Percentiles rank a stretch among this genome's conserved stretches.
Evolutionary conservation across 2,329 filamentous ascomycete genomes (phyloP).

Genomic region (Aspergillus melleus): DNA sequence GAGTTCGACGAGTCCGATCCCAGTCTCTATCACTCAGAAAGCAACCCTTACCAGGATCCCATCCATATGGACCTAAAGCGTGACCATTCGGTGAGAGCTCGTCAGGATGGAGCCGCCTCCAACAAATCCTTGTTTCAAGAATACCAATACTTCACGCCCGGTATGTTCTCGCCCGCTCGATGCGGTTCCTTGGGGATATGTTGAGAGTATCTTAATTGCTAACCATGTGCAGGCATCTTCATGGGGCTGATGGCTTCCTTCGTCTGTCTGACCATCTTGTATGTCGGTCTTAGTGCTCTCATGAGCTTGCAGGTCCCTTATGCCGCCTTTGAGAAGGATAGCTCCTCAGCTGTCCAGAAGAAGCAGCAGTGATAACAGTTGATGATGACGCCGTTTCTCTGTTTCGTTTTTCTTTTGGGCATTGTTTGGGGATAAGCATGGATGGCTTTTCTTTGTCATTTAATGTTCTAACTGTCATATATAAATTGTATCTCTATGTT

Average conservation of each 20-base stretch:
- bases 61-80: conserved; percentile 76
- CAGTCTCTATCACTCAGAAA: conserved; percentile 62
- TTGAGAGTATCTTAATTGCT: not conserved
- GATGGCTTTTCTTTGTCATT: not conserved
- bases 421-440: not conserved
- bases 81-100: conserved; percentile 43
- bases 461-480: not conserved
- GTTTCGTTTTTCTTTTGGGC: conserved; percentile 5
- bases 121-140: conserved; percentile 68
- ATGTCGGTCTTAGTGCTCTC: conserved; percentile 74
- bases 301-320: conserved; percentile 85
- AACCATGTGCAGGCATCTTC: conserved; percentile 68
- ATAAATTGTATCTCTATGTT: not conserved
- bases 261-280: conserved; percentile 73
- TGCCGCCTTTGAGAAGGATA: conserved; percentile 94
- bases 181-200: not conserved
- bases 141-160: conserved; percentile 91
- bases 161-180: conserved; percentile 49
- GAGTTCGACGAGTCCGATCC: conserved; percentile 32
- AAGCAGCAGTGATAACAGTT: conserved; percentile 59
- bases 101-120: conserved; percentile 39
- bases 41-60: conserved; percentile 54
- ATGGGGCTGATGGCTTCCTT: conserved; percentile 75
- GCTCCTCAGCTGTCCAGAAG: conserved; percentile 84
- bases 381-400: conserved; percentile 1